Base-by-base conservation (phyloP, 805 yeast species). In the Candida quercuum region DNA sequence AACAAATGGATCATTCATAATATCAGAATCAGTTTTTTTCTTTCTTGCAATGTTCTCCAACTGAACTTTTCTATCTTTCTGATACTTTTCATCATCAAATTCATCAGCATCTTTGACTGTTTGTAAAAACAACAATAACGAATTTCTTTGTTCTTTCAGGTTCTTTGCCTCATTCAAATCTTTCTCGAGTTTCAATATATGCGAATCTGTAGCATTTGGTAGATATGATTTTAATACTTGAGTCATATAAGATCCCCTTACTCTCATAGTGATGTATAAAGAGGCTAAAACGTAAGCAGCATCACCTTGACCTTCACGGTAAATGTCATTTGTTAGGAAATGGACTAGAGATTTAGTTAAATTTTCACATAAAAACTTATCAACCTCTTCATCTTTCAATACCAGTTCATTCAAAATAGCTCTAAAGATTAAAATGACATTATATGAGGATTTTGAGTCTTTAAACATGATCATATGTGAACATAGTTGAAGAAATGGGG, bases 391-490 rank as follows among this genome's bases (percentile, higher is more conserved):
- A 49, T 84, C 81, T 46, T 78, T 74, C 29, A 81, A 68, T 28
- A 87, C 65, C 29, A 86, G 74, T 16, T 79, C 85, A 14, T 76
- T 77, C 39, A 89, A 63, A 39, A 89, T 69, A 43, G 84, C 81
- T 43, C 94, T 72, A 41, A 91, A 69, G 22, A 91, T 78, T 41
- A 91, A 63, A 35, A 91, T 82, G 3, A 95, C 85, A 59, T 93
- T 93, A 64, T 85, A 91, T 5, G 95, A 81, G 58, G 98, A 91
- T 54, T 93, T 82, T 24, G 93, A 84, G 56, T 91, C 99, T 51
- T 84, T 86, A 57, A 87, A 84, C 46, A 75, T 71, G 49, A 91
- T 78, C 17, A 91, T 70, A 56, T 86, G 89, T 42, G 81, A 78
- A 45, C 91, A 67, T 26, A 91, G 62, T 40, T 77, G 77, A 47